phyloP scores from a whole-genome alignment of 129 eudicot genomes.

The Ambrosia artemisiifolia region DNA sequence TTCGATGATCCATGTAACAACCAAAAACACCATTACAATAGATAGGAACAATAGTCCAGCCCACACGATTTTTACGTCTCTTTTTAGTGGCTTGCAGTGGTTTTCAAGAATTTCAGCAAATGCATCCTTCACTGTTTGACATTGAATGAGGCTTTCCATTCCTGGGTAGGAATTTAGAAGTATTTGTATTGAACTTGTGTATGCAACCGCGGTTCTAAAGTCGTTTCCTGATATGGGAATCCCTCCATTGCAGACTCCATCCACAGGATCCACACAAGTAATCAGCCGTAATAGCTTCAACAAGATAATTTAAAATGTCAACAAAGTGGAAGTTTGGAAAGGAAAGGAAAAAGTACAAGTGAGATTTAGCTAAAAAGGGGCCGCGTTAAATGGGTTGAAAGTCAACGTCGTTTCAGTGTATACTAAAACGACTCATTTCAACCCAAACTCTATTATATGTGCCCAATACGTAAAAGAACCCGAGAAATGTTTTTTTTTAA shows the following conservation, averaged over 20 bases:
- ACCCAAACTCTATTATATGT: no score
- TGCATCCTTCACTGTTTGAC: slow-evolving; percentile 66
- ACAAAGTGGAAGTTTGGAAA: neutral
- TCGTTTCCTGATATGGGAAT: slow-evolving; percentile 45
- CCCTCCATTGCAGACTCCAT: slow-evolving; percentile 59
- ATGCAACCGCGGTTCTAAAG: slow-evolving; percentile 45
- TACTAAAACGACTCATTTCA: neutral
- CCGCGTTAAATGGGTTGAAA: neutral
- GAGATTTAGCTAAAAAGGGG: no score
- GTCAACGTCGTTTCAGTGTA: neutral
- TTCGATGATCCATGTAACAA: slow-evolving; percentile 49
- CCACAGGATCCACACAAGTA: slow-evolving; percentile 48
- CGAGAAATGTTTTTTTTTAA: no score
- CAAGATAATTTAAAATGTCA: neutral
- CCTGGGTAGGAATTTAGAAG: slow-evolving; percentile 61
- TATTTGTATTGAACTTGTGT: slow-evolving; percentile 62
- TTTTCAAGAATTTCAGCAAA: slow-evolving; percentile 51
- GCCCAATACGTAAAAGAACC: no score
- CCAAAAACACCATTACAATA: slow-evolving; percentile 54
- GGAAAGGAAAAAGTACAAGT: no score
- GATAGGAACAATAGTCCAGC: slow-evolving; percentile 50
- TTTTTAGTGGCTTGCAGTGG: slow-evolving; percentile 76
- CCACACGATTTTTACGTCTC: slow-evolving; percentile 54
- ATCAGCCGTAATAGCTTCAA: slow-evolving; percentile 50
- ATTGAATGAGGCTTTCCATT: slow-evolving; percentile 70